Evolutionary conservation across 805 yeast genomes (phyloP).

Genomic region (Pichia kluyveri): DNA sequence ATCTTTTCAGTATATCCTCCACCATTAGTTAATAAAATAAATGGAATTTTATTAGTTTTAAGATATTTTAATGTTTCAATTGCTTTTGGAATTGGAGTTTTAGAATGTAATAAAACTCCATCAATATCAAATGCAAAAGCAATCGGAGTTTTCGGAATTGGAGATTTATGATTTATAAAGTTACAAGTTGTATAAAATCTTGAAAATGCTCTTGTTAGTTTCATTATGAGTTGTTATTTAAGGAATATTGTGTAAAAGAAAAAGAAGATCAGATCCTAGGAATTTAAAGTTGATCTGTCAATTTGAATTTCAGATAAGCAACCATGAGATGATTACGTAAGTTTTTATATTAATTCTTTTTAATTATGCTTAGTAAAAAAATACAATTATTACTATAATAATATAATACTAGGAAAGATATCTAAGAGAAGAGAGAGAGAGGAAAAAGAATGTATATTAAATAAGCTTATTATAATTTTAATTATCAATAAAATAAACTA

Average conservation of each 20-base stretch:
- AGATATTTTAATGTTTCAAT: conserved; percentile 40
- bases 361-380: too few species aligned
- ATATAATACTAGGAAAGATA: too few species aligned
- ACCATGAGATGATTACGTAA: too few species aligned
- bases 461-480: neutral
- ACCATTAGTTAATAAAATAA: conserved; percentile 78
- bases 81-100: conserved; percentile 58
- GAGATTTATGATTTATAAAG: neutral
- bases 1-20: conserved; percentile 68
- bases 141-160: conserved; percentile 7
- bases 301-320: too few species aligned
- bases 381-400: too few species aligned
- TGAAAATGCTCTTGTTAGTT: neutral
- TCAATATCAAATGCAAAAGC: conserved; percentile 50
- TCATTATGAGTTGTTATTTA: neutral
- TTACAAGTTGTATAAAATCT: neutral
- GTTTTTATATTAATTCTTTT: too few species aligned
- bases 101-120: conserved; percentile 78
- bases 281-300: too few species aligned
- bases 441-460: too few species aligned
- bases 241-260: too few species aligned
- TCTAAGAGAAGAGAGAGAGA: too few species aligned
- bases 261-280: too few species aligned
- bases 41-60: conserved; percentile 52
- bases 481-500: conserved; percentile 67